These are phyloP conservation scores for Chlorella ohadii DNA, from an alignment of 139 green algal genomes.

Conservation along the genomic window DNA sequence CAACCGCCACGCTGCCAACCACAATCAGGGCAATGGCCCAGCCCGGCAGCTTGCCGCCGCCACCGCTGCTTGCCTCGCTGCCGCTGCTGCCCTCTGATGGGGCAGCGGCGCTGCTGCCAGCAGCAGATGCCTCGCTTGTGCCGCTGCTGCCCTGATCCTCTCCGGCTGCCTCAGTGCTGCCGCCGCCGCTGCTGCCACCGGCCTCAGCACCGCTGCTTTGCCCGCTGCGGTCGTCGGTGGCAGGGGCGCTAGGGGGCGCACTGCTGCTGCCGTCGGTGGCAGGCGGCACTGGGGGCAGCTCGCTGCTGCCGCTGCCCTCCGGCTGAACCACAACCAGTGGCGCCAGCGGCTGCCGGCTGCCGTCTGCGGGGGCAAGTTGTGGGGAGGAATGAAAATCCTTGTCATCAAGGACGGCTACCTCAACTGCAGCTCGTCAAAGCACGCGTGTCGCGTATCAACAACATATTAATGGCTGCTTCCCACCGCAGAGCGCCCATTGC, in stretches of 20 bases:
- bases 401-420: too few species aligned
- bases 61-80: background rate
- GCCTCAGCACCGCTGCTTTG: background rate
- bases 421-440: too few species aligned
- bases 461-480: too few species aligned
- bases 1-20: background rate
- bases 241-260: too few species aligned
- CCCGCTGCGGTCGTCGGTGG: too few species aligned
- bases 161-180: background rate
- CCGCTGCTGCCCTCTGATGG: background rate
- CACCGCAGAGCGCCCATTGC: too few species aligned
- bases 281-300: too few species aligned
- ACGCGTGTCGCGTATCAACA: too few species aligned
- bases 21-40: background rate
- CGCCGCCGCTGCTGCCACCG: background rate
- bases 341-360: background rate
- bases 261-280: too few species aligned
- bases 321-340: background rate
- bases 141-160: background rate
- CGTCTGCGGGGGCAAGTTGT: slow-evolving; percentile 16
- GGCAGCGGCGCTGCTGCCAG: background rate
- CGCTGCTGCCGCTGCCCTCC: too few species aligned
- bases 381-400: too few species aligned
- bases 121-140: background rate
- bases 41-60: background rate